Percentiles rank a stretch among this genome's conserved stretches.
phyloP scores from a whole-genome alignment of 2,329 filamentous ascomycete species.

The Magnaporthiopsis incrustans region DNA sequence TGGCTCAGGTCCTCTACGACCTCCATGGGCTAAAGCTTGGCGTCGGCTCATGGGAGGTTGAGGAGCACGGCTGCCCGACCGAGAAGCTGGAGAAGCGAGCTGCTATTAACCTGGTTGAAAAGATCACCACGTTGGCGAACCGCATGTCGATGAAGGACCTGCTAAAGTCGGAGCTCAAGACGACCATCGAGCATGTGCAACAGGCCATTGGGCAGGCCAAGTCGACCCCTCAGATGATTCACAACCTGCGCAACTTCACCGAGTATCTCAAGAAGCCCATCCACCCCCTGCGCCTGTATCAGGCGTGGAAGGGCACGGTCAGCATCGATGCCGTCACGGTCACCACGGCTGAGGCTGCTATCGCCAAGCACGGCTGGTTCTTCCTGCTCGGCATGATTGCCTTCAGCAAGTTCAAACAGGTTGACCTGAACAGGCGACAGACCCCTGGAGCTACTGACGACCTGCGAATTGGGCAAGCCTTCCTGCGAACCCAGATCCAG shows the following conservation, averaged over 20 bases:
- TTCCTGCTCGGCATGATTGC: conserved; percentile 85
- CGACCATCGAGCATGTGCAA: conserved; percentile 88
- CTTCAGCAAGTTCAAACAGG: conserved; percentile 70
- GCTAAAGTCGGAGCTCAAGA: conserved; percentile 82
- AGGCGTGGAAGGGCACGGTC: conserved; percentile 71
- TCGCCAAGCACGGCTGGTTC: conserved; percentile 84
- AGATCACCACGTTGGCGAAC: conserved; percentile 71
- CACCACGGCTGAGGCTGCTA: conserved; percentile 56
- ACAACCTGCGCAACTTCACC: conserved; percentile 78
- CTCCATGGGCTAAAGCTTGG: conserved; percentile 74
- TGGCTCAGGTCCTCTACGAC: conserved; percentile 78
- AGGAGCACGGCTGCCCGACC: conserved; percentile 71
- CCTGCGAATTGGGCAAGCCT: conserved; percentile 71
- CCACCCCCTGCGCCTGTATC: conserved; percentile 71
- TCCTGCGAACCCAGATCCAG: conserved; percentile 74
- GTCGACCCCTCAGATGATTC: conserved; percentile 69
- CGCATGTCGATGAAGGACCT: conserved; percentile 86
- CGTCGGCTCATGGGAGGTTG: conserved; percentile 54
- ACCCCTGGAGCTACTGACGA: conserved; percentile 76
- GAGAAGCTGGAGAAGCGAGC: conserved; percentile 75
- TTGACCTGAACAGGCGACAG: conserved; percentile 64
- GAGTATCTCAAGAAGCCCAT: conserved; percentile 77
- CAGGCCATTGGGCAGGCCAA: conserved; percentile 75
- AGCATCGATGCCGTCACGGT: conserved; percentile 65
- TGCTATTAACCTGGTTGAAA: conserved; percentile 74